Base-by-base conservation (phyloP, 1,284 basidiomycete genomes). In the Marasmius oreades region DNA sequence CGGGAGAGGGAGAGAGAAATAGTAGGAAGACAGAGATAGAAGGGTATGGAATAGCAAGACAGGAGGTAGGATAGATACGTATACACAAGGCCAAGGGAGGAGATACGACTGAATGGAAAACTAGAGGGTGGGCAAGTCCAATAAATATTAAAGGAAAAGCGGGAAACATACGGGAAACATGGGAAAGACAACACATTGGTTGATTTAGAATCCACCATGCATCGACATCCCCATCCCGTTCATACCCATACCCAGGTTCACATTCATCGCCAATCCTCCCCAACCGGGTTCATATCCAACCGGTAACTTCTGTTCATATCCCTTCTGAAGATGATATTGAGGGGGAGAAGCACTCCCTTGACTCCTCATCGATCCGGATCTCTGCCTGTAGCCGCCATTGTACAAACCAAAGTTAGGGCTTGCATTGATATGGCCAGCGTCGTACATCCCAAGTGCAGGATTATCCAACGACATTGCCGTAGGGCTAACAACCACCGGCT, bases 391-490 rank as follows among this genome's bases (percentile, higher is more conserved):
- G 5, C 47, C 47, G 20, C 26, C 47, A 31, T 6, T 31, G n/a
- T 26, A 31, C n/a, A 7, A 16, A 8, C 45, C 47, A 26, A 28
- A 31, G 26, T 26, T 26, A 33, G 47, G 47, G 31, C 16, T 50
- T 4, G 24, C 7, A 26, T 26, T 26, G 26, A 50, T 20, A 18
- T 31, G 26, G 28, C 47, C 47, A 26, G 47, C 24, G 47, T 50
- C 47, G 28, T 50, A 50, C n/a, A 50, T 31, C 23, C 47, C 47
- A 26, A 50, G 31, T 12, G 47, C 24, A 8, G 47, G 47, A 26
- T 50, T 50, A 14, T 50, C 47, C 26, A 50, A 50, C 18, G 47
- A 31, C 28, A 50, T 31, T 12, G 47, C 47, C 5, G 47, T 50
- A 8, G 47, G 47, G 18, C 47, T 50, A n/a, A 26, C 47, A 26